These are phyloP conservation scores for Zoysia matrella DNA, from an alignment of 202 grass and related monocot genomes.

Conservation along the genomic window DNA sequence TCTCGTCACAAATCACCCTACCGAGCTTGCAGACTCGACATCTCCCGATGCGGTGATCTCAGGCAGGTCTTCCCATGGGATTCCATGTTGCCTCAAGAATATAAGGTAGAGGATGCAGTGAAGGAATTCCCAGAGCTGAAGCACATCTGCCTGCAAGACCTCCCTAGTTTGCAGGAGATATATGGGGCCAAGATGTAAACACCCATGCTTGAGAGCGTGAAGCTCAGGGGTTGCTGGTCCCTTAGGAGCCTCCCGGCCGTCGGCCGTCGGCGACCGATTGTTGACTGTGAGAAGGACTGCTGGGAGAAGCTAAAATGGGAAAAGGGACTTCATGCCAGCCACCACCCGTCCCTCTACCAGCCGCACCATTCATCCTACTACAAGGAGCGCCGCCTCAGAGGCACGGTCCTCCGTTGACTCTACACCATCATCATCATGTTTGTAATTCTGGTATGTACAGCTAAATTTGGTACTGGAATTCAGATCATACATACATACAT, in stretches of 20 bases:
- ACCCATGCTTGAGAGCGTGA: conserved; percentile 7
- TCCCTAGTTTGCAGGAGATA: conserved; percentile 14
- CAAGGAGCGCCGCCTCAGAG: not conserved
- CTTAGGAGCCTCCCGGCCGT: not conserved
- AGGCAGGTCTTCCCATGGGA: conserved; percentile 9
- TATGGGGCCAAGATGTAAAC: not conserved
- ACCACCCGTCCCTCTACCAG: not conserved
- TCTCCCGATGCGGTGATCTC: conserved; percentile 16
- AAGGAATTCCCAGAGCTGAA: conserved; percentile 11
- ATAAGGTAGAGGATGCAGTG: not conserved
- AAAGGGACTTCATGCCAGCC: not conserved
- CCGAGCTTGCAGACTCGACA: conserved; percentile 15
- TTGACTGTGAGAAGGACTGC: conserved; percentile 7
- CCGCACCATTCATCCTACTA: not conserved
- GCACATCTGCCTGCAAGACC: conserved; percentile 13
- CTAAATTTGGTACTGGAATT: no score
- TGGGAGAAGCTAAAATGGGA: conserved; percentile 26
- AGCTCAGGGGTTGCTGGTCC: conserved; percentile 5
- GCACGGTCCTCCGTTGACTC: conserved; percentile 11
- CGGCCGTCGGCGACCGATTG: accelerated
- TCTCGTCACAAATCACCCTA: not conserved
- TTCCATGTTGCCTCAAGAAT: accelerated
- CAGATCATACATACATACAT: no score
- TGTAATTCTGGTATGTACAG: no score
- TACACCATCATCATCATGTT: not conserved